A percentile compares a stretch with the other conserved stretches of the same genome.
These are phyloP conservation scores for Gentiana macrophylla DNA, from an alignment of 257 asterid species.

Conservation along the genomic window DNA sequence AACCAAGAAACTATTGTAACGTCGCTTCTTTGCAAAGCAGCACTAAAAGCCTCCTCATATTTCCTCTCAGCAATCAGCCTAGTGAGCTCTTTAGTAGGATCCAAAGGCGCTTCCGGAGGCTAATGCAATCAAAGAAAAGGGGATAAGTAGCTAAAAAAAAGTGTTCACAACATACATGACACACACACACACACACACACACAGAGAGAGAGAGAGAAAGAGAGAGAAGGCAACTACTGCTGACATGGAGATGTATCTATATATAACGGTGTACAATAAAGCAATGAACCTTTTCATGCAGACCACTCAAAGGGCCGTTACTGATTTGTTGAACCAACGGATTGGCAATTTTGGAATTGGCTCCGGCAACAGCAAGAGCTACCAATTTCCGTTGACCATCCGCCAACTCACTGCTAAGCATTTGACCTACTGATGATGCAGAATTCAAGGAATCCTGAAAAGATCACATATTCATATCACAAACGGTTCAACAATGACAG, in stretches of 20 bases:
- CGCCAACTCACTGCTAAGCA: slow-evolving; percentile 67
- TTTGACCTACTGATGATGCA: slow-evolving; percentile 74
- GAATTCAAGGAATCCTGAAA: slow-evolving; percentile 81
- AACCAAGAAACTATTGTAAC: slow-evolving; percentile 82
- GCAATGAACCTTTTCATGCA: slow-evolving; percentile 68
- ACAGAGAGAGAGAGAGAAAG: neutral
- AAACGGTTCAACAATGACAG: neutral
- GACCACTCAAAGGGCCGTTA: slow-evolving; percentile 73
- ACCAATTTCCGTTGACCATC: slow-evolving; percentile 83
- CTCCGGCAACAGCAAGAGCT: slow-evolving; percentile 42
- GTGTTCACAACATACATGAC: neutral
- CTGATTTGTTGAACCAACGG: slow-evolving; percentile 60
- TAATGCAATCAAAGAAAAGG: slow-evolving; percentile 11
- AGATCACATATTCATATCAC: neutral
- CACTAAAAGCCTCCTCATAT: slow-evolving; percentile 85
- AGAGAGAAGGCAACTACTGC: neutral
- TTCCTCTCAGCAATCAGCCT: slow-evolving; percentile 71
- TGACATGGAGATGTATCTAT: neutral
- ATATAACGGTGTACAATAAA: neutral
- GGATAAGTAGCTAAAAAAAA: neutral
- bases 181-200: no score
- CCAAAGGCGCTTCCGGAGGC: slow-evolving; percentile 69
- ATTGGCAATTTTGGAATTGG: slow-evolving; percentile 51
- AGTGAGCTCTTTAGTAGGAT: slow-evolving; percentile 88
- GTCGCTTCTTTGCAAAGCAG: slow-evolving; percentile 85